Conservation (phyloP, 2,329 filamentous ascomycete species). For the Lecanicillium sp. region DNA sequence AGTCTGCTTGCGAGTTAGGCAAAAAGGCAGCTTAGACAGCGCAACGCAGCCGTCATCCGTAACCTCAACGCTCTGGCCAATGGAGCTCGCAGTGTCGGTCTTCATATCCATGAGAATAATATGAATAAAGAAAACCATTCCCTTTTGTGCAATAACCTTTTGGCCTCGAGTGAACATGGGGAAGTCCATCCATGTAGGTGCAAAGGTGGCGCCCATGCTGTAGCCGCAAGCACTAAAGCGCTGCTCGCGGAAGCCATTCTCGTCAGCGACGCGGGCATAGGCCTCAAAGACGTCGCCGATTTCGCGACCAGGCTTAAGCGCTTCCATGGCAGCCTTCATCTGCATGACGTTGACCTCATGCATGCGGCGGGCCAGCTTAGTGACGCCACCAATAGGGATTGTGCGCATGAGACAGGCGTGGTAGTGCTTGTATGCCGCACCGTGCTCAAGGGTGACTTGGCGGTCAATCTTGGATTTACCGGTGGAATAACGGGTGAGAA, state of each 20-base stretch:
- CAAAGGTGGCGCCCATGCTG: conserved; percentile 9
- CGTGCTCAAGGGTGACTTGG: conserved; percentile 23
- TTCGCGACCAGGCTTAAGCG: conserved; percentile 6
- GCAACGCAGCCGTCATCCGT: conserved; percentile 21
- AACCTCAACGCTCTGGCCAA: conserved; percentile 21
- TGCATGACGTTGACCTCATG: conserved; percentile 10
- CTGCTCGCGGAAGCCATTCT: conserved; percentile 10
- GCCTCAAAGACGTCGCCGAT: conserved; percentile 10
- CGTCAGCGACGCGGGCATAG: conserved; percentile 10
- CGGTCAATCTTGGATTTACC: conserved; percentile 21
- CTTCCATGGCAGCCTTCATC: conserved; percentile 9
- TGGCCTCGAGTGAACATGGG: conserved; percentile 8
- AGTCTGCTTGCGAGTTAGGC: conserved; percentile 22
- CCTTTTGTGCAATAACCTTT: conserved; percentile 5
- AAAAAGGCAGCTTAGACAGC: conserved; percentile 23
- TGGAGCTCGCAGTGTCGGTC: conserved; percentile 24
- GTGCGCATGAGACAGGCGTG: conserved; percentile 24
- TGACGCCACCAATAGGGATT: conserved; percentile 15
- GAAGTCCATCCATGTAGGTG: conserved; percentile 9
- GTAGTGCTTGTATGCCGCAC: conserved; percentile 24
- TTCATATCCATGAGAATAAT: conserved; percentile 26
- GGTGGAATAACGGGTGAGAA: conserved; percentile 22
- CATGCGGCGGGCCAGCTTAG: conserved; percentile 8
- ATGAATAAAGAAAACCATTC: conserved; percentile 25
- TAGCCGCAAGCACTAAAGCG: conserved; percentile 8